Percentiles rank a stretch among this genome's conserved stretches.
These are phyloP conservation scores for Suillus sp. DNA, from an alignment of 768 basidiomycete genomes.

Conservation along the genomic window DNA sequence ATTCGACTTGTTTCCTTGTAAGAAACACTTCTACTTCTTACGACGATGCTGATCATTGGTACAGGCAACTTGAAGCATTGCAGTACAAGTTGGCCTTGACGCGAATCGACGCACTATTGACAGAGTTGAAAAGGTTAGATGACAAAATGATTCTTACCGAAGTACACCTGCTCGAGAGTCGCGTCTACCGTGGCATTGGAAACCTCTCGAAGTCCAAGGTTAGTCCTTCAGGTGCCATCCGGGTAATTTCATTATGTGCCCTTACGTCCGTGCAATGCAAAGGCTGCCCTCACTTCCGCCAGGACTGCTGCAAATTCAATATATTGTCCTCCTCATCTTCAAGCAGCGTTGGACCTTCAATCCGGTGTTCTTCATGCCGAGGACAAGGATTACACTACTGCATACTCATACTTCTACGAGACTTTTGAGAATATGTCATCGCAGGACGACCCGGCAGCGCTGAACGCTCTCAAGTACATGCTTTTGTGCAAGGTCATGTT, in stretches of 20 bases:
- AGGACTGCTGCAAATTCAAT: conserved; percentile 94
- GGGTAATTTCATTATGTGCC: not conserved
- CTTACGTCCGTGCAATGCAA: not conserved
- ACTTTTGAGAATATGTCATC: conserved; percentile 87
- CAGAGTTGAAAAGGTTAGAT: conserved; percentile 89
- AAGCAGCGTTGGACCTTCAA: conserved; percentile 63
- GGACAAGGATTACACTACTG: conserved; percentile 97
- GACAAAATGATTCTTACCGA: conserved; percentile 99
- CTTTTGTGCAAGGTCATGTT: conserved; percentile 98
- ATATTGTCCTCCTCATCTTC: conserved; percentile 81
- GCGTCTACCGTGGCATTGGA: conserved; percentile 86
- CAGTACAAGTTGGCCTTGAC: conserved; percentile 78
- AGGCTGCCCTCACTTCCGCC: conserved; percentile 88
- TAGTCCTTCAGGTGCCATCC: conserved; percentile 16
- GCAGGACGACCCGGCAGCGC: conserved; percentile 74
- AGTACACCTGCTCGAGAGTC: conserved; percentile 90
- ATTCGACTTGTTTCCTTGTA: conserved; percentile 81
- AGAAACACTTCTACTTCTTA: conserved; percentile 21
- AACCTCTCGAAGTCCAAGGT: conserved; percentile 93
- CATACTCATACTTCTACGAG: conserved; percentile 97
- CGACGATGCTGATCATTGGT: conserved; percentile 10
- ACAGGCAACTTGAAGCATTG: conserved; percentile 71
- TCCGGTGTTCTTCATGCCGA: conserved; percentile 90
- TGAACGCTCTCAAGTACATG: conserved; percentile 96
- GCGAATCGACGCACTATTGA: conserved; percentile 84